A percentile compares a stretch with the other conserved stretches of the same genome.
Evolutionary conservation across 225 moss, liverwort and hornwort species (phyloP).

Genomic region (Asterella californica): DNA sequence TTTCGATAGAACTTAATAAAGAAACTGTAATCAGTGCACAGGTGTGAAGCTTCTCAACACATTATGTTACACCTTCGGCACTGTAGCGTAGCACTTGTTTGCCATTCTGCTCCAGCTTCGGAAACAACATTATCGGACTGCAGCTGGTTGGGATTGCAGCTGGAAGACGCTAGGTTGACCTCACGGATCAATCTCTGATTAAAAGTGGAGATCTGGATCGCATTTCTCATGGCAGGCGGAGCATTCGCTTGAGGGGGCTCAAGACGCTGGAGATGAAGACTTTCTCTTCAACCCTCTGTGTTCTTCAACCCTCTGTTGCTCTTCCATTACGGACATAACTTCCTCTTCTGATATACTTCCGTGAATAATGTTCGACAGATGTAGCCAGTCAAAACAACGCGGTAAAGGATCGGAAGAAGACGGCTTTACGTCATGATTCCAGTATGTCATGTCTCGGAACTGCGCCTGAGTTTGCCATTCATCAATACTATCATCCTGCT

Average conservation of each 20-base stretch:
- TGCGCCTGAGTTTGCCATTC: slow-evolving; percentile 17
- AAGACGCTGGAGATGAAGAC: neutral
- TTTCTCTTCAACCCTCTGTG: slow-evolving; percentile 19
- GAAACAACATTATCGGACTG: no score
- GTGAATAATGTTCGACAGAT: slow-evolving; percentile 24
- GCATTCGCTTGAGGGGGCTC: neutral
- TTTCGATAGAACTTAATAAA: no score
- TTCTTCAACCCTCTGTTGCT: neutral
- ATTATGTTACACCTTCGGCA: no score
- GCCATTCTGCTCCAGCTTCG: no score
- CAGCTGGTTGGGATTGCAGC: no score
- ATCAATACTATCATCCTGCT: slow-evolving; percentile 2
- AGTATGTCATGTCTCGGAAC: slow-evolving; percentile 17
- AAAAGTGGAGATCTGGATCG: no score
- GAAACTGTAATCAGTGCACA: no score
- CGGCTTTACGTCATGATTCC: slow-evolving; percentile 24
- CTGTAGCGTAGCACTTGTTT: no score
- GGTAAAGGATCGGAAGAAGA: slow-evolving; percentile 8
- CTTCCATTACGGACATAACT: slow-evolving; percentile 5
- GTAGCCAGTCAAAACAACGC: slow-evolving; percentile 26
- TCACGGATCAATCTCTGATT: no score
- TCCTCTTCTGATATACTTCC: slow-evolving; percentile 19
- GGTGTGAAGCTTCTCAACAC: no score
- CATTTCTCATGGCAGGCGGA: no score
- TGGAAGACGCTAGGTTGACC: no score